These are phyloP conservation scores for Fraxinus albicans DNA, from an alignment of 305 asterid species.

Conservation along the genomic window DNA sequence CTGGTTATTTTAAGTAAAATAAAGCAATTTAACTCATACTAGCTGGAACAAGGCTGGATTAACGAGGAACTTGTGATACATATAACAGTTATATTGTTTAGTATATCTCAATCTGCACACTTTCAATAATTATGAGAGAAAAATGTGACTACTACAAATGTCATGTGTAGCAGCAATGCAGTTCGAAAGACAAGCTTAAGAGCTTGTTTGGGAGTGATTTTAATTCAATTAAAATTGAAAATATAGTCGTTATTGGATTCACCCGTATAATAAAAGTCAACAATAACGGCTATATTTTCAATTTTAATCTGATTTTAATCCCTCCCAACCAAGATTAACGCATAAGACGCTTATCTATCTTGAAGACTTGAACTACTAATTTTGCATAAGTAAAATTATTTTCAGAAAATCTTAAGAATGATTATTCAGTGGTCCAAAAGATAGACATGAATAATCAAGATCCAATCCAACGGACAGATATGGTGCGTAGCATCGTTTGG, in stretches of 20 bases:
- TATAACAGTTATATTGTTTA: background rate
- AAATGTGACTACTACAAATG: background rate
- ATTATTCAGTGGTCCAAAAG: background rate
- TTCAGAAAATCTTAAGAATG: background rate
- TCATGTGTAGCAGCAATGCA: background rate
- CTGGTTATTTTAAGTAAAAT: background rate
- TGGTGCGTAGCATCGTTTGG: background rate
- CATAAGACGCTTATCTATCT: background rate
- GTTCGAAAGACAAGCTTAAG: background rate
- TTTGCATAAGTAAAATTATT: background rate
- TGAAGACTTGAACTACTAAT: too few species aligned
- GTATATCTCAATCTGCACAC: background rate
- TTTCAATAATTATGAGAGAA: background rate
- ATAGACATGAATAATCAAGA: constrained; percentile 2
- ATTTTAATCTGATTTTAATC: too few species aligned
- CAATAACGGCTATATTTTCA: too few species aligned
- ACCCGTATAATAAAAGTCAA: too few species aligned
- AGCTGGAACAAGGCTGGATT: background rate
- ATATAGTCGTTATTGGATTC: too few species aligned
- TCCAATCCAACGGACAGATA: background rate
- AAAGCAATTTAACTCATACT: background rate
- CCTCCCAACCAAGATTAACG: background rate
- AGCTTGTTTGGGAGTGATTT: too few species aligned
- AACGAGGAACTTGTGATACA: background rate
- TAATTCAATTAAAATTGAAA: too few species aligned